Evolutionary conservation across 2,329 filamentous ascomycete genomes (phyloP), one percentile per base, ranked within the genome.

Genomic region (Trichophyton mentagrophytes): DNA sequence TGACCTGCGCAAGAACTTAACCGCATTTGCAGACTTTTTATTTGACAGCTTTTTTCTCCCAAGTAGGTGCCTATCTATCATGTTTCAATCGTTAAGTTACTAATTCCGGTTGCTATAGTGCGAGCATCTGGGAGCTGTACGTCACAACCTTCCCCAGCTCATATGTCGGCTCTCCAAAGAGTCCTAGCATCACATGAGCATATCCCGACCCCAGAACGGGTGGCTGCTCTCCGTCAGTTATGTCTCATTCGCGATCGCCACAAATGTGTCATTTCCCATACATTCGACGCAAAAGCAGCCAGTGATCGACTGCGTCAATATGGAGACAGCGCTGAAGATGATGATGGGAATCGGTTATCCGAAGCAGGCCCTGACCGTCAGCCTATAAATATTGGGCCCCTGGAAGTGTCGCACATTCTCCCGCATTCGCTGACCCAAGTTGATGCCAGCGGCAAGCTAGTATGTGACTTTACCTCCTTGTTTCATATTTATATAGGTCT

Each of bases 181-280:
- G 15, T 42, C 15, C 38, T 13, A 42, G 38, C 3, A n/a, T 11
- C 38, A n/a, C 13, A 42, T n/a, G 44, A 25, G n/a, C 20, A 20
- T 47, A 22, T 25, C 20, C 58, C 47, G 57, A 66, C 62, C 17
- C 59, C 62, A 49, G 46, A 64, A 20, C 63, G 62, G 44, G 17
- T 65, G 57, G 60, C 64, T 38, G 25, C 36, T 42, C 61, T 66
- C 46, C 63, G 62, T 60, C 56, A 61, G n/a, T 42, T 44, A 27
- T 64, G 65, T 60, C 61, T 65, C 11, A 57, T 62, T 42, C 65
- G 65, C 55, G 63, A 66, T 57, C 64, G 57, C 42, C 57, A 66
- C 61, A 63, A 61, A 58, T 66, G 65, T 61, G 64, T 66, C 25
- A 63, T 65, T 11, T 65, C 61, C 33, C 61, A 59, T 53, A 44